Conservation (phyloP, 2,329 filamentous ascomycete genomes). For the Dothideomycetidae sp. region DNA sequence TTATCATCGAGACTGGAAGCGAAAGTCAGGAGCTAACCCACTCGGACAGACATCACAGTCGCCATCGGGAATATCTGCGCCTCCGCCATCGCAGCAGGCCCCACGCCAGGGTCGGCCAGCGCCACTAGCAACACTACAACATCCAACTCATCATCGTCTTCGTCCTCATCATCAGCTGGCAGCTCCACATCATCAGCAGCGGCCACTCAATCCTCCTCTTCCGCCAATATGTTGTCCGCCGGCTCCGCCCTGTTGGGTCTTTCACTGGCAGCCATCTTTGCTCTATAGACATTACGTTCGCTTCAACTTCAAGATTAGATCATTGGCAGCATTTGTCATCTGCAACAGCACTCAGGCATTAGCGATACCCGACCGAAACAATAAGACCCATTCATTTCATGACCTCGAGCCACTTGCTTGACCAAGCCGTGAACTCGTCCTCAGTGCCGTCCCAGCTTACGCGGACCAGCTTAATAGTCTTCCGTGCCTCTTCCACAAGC, state of each 20-base stretch:
- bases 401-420: slow-evolving; percentile 38
- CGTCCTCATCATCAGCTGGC: slow-evolving; percentile 12
- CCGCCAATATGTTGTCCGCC: slow-evolving; percentile 9
- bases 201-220: neutral
- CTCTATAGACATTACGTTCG: too few species aligned
- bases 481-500: slow-evolving; percentile 47
- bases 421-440: slow-evolving; percentile 72
- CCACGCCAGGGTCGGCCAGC: neutral
- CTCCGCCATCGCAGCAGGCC: slow-evolving; percentile 11
- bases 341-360: too few species aligned
- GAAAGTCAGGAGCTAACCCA: slow-evolving; percentile 3
- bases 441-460: slow-evolving; percentile 48
- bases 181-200: neutral
- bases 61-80: slow-evolving; percentile 16
- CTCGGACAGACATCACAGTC: slow-evolving; percentile 13
- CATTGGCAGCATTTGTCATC: neutral
- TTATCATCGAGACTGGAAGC: slow-evolving; percentile 1
- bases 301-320: neutral
- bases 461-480: slow-evolving; percentile 40
- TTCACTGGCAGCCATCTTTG: slow-evolving; percentile 9
- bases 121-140: neutral
- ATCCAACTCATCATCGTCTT: slow-evolving; percentile 8
- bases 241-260: neutral
- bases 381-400: slow-evolving; percentile 12
- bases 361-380: slow-evolving; percentile 6